Evolutionary conservation across 2,329 filamentous ascomycete species (phyloP).

Genomic region (Kalmusia sp.): DNA sequence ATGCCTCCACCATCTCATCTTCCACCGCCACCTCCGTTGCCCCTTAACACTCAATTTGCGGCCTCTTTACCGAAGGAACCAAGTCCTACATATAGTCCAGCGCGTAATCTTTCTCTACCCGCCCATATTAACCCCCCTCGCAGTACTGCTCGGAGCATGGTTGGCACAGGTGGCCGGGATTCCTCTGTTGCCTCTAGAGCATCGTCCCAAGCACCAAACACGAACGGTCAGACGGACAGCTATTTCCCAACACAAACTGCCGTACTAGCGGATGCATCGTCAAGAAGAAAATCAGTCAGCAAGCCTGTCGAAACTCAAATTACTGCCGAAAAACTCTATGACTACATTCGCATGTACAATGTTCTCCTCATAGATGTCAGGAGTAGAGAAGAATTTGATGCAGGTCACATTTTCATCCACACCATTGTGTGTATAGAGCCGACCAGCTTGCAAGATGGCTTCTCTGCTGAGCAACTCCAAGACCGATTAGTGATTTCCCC

Average conservation of each 20-base stretch:
- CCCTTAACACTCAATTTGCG: conserved; percentile 60
- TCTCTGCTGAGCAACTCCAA: conserved; percentile 68
- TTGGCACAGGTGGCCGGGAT: conserved; percentile 60
- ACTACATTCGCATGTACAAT: conserved; percentile 70
- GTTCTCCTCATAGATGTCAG: conserved; percentile 88
- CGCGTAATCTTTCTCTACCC: conserved; percentile 71
- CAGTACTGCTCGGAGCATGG: conserved; percentile 69
- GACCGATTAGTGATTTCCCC: conserved; percentile 76
- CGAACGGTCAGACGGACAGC: conserved; percentile 45
- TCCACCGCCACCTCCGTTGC: conserved; percentile 51
- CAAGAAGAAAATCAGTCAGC: conserved; percentile 52
- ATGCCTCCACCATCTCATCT: conserved; percentile 53
- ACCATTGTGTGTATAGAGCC: conserved; percentile 92
- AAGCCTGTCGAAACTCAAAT: conserved; percentile 67
- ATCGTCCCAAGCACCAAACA: conserved; percentile 45
- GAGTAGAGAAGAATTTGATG: conserved; percentile 78
- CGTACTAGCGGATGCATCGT: conserved; percentile 16
- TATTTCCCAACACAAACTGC: conserved; percentile 49
- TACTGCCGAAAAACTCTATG: conserved; percentile 72
- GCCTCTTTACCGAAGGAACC: conserved; percentile 72
- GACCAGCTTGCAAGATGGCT: conserved; percentile 72
- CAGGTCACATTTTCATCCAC: conserved; percentile 85
- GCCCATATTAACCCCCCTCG: conserved; percentile 70
- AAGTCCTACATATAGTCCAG: conserved; percentile 80
- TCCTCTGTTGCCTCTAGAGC: conserved; percentile 56